Conservation (phyloP, 2,329 filamentous ascomycete species). For the Penicillium sp. region DNA sequence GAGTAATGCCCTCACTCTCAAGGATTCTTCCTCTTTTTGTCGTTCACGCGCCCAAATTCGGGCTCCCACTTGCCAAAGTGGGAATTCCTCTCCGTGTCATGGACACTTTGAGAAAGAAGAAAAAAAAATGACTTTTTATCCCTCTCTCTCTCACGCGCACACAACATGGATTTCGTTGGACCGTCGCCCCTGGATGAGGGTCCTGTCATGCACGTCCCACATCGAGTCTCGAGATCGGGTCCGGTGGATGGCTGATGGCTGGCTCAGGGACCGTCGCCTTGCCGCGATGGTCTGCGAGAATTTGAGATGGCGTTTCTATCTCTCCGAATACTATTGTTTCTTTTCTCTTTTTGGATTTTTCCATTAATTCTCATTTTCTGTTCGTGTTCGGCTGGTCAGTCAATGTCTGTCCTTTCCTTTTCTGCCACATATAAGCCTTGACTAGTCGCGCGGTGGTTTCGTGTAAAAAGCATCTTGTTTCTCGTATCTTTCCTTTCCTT, state of each 20-base stretch:
- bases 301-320: too few species aligned
- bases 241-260: constrained; percentile 19
- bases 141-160: too few species aligned
- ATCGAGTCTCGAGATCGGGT: constrained; percentile 20
- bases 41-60: too few species aligned
- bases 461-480: constrained; percentile 5
- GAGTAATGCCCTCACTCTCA: too few species aligned
- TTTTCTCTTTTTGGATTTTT: too few species aligned
- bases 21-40: background rate
- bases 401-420: background rate
- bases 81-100: constrained; percentile 9
- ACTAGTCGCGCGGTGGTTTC: constrained; percentile 1
- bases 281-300: constrained; percentile 9
- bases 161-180: too few species aligned
- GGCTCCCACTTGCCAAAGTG: constrained; percentile 6
- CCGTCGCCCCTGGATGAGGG: background rate
- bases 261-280: background rate
- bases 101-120: background rate
- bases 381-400: constrained; percentile 4
- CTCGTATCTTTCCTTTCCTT: constrained; percentile 14
- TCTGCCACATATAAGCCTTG: constrained; percentile 5
- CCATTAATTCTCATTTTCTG: too few species aligned
- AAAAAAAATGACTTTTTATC: too few species aligned
- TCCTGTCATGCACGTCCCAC: constrained; percentile 16
- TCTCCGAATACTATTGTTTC: too few species aligned